Conservation (phyloP, 163 green algal genomes). For the Chlorella variabilis region DNA sequence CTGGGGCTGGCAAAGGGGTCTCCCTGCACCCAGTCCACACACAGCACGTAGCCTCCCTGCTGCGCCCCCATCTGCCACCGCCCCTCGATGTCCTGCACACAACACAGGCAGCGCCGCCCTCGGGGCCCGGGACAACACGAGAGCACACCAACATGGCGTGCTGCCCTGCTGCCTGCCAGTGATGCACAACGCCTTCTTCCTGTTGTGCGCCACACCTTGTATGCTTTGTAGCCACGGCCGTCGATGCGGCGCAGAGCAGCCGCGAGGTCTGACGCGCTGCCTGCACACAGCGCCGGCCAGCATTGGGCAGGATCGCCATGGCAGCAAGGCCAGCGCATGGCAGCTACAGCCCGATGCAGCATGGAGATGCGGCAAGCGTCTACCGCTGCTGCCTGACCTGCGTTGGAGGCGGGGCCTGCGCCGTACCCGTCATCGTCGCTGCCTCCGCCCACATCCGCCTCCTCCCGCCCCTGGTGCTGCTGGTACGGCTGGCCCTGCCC, state of each 20-base stretch:
- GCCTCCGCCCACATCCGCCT: constrained; percentile 8
- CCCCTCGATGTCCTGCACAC: constrained; percentile 30
- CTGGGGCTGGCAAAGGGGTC: constrained; percentile 68
- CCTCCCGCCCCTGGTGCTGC: not conserved
- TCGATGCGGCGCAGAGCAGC: constrained; percentile 55
- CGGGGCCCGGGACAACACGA: no score
- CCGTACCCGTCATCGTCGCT: constrained; percentile 8
- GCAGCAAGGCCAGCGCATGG: no score
- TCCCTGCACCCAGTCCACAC: constrained; percentile 67
- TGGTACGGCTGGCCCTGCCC: not conserved
- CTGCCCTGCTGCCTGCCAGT: no score
- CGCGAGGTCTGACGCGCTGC: constrained; percentile 41
- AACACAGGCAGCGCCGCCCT: no score
- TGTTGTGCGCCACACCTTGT: no score
- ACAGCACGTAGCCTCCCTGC: constrained; percentile 45
- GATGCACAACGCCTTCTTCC: no score
- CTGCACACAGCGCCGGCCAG: no score
- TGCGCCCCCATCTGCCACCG: constrained; percentile 15
- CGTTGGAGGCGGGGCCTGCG: not conserved
- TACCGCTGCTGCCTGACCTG: not conserved
- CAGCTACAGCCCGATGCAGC: no score
- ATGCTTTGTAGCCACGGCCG: constrained; percentile 54
- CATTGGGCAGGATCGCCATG: no score
- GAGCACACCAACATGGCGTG: no score
- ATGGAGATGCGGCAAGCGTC: not conserved